Evolutionary conservation across 306 rosid species (phyloP), one percentile per base, ranked within the genome.

Genomic region (Castanospermum australe): DNA sequence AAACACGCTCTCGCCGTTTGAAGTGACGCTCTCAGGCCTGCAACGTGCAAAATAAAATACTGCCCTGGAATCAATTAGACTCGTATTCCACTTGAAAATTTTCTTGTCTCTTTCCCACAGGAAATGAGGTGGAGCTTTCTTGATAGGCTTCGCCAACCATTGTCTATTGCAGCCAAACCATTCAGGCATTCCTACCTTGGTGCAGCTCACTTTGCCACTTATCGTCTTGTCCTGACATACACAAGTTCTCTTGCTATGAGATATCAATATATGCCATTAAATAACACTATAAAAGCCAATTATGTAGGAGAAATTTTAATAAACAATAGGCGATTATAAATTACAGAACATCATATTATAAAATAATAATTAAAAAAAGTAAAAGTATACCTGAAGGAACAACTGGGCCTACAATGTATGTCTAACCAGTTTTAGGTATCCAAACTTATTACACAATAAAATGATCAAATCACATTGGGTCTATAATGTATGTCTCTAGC

Each of bases 51-150:
- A n/a, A n/a, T n/a, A n/a, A 28, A 28, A 79, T 42, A 57, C 62
- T 33, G 51, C 21, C 11, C 9, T 55, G 65, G 51, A 12, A 57
- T 59, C 42, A 39, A 59, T 59, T 69, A 42, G 41, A 78, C 32
- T 78, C 42, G 48, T 45, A 12, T 30, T 15, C 11, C 42, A 22
- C 52, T 39, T 30, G 13, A 13, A 60, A 70, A 15, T 10, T 35
- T 44, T 62, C 13, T 80, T 79, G 67, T 79, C 57, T 28, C 48
- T 80, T 72, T 80, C 67, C 18, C 33, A 63, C 39, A 72, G 7
- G 48, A 72, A 50, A 72, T 72, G 68, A 63, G 63, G 52, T 63
- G 68, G 79, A 72, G 72, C 60, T 72, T 51, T 80, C 84, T 63
- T 62, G 59, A 51, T 63, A 63, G 74, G 74, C 22, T 36, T 60